Conservation (phyloP, 208 protist genomes). For the Acanthamoeba sp. region DNA sequence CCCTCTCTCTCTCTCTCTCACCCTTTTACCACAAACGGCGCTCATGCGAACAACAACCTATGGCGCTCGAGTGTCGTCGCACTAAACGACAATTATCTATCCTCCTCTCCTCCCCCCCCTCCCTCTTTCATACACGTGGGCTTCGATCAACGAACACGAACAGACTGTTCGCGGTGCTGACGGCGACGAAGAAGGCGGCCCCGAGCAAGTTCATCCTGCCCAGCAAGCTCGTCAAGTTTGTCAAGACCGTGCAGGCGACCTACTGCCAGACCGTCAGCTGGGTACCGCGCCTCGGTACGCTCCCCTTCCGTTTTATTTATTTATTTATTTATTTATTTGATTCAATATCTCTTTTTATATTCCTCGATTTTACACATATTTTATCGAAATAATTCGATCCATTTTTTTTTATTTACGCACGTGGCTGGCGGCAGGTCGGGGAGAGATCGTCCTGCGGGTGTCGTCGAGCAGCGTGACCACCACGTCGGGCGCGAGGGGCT, state of each 20-base stretch:
- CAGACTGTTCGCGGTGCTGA: constrained; percentile 2
- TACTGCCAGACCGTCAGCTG: constrained; percentile 25
- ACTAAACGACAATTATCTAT: too few species aligned
- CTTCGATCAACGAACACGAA: too few species aligned
- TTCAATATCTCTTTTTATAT: too few species aligned
- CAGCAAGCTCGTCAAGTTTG: constrained; percentile 46
- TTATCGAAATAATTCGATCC: too few species aligned
- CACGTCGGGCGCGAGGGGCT: constrained; percentile 1
- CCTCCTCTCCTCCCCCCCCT: too few species aligned
- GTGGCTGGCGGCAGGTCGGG: neutral
- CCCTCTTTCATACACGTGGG: too few species aligned
- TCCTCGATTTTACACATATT: neutral
- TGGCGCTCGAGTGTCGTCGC: too few species aligned
- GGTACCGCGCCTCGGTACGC: neutral
- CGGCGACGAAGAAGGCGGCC: neutral
- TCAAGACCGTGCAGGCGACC: constrained; percentile 33
- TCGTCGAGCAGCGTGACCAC: constrained; percentile 47
- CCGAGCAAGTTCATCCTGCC: constrained; percentile 19
- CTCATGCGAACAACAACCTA: too few species aligned
- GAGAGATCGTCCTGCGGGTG: constrained; percentile 35
- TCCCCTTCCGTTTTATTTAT: neutral
- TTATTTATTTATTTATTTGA: too few species aligned
- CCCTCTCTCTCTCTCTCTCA: too few species aligned
- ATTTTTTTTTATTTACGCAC: too few species aligned
- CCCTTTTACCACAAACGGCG: too few species aligned